phyloP scores from a whole-genome alignment of 768 basidiomycete species.

The Mycena venus region DNA sequence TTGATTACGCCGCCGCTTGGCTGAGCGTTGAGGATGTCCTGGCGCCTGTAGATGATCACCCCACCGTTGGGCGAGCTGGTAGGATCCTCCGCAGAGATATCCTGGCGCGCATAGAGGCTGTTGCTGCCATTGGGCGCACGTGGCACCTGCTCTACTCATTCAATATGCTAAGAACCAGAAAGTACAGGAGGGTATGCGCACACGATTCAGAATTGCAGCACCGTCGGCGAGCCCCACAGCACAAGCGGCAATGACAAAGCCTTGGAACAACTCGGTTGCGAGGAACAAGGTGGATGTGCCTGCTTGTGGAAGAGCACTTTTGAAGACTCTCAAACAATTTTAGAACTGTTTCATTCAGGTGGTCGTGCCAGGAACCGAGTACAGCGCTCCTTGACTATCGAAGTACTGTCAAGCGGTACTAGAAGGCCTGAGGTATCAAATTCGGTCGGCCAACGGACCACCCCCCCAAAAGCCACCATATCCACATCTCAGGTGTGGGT shows the following conservation, averaged over 20 bases:
- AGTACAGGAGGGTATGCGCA: background rate
- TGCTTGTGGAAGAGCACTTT: background rate
- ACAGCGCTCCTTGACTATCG: too few species aligned
- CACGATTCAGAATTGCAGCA: background rate
- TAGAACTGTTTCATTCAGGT: background rate
- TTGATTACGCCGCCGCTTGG: background rate
- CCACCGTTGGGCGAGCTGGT: background rate
- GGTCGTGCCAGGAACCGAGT: too few species aligned
- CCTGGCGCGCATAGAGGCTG: background rate
- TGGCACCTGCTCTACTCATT: background rate
- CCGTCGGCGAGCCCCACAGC: background rate
- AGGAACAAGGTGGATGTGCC: background rate
- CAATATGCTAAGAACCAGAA: background rate
- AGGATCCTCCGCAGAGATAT: background rate
- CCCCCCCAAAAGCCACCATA: too few species aligned
- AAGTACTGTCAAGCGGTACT: too few species aligned
- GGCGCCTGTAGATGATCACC: background rate
- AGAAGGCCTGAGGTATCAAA: too few species aligned
- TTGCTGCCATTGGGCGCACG: background rate
- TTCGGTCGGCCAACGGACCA: too few species aligned
- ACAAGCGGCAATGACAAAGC: background rate
- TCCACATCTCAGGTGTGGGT: too few species aligned
- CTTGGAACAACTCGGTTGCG: background rate
- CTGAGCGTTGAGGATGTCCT: background rate
- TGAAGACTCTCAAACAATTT: background rate